A percentile compares a stretch with the other conserved stretches of the same genome.
These are phyloP conservation scores for Myxozyma melibiosi DNA, from an alignment of 805 yeast species.

Conservation along the genomic window DNA sequence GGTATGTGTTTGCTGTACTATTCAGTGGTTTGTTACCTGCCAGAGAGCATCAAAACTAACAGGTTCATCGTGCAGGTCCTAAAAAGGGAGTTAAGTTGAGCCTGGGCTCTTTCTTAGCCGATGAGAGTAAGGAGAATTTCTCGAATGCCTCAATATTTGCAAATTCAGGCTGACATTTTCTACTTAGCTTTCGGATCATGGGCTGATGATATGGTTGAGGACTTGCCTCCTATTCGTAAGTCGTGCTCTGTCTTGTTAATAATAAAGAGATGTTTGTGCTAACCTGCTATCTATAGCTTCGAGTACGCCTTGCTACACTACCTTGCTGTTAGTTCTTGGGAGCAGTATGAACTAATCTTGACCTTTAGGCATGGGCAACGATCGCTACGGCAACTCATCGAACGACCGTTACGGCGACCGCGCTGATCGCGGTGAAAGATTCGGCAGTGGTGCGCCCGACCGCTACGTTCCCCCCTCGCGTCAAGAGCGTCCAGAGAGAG, in stretches of 20 bases:
- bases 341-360: constrained; percentile 1
- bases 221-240: constrained; percentile 31
- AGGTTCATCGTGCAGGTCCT: background rate
- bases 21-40: background rate
- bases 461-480: constrained; percentile 21
- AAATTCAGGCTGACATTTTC: background rate
- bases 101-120: constrained; percentile 27
- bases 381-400: constrained; percentile 9
- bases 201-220: constrained; percentile 36
- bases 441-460: constrained; percentile 3
- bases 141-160: too few species aligned
- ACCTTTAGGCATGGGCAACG: constrained; percentile 2
- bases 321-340: background rate
- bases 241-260: constrained; percentile 1
- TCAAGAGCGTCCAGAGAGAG: constrained; percentile 15
- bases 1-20: constrained; percentile 7
- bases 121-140: constrained; percentile 32
- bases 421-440: constrained; percentile 10
- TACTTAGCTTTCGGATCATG: constrained; percentile 27
- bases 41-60: background rate
- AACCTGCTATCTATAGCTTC: constrained; percentile 5
- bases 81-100: constrained; percentile 29
- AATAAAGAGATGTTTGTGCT: background rate
- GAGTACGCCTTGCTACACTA: background rate
- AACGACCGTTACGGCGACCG: constrained; percentile 22